These are phyloP conservation scores for Meyerozyma athensensis DNA, from an alignment of 1,139 yeast genomes.

Conservation along the genomic window DNA sequence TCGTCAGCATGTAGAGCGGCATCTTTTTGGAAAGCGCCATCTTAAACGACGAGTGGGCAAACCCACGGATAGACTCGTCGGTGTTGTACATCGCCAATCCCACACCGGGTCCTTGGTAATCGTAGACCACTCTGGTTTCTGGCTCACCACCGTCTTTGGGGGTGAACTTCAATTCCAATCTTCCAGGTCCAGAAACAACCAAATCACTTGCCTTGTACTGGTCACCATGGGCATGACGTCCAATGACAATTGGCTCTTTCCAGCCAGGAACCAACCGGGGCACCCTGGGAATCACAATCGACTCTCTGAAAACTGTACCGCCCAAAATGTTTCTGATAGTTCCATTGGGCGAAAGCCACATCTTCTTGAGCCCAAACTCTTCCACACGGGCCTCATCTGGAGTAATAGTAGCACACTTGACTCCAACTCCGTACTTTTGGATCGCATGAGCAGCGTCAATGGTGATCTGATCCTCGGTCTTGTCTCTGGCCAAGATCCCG, in stretches of 20 bases:
- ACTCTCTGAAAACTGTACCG: constrained; percentile 83
- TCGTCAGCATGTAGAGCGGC: constrained; percentile 69
- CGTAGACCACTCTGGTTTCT: constrained; percentile 49
- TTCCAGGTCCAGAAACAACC: constrained; percentile 64
- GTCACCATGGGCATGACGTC: constrained; percentile 84
- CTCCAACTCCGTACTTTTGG: constrained; percentile 71
- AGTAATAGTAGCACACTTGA: constrained; percentile 82
- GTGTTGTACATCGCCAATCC: constrained; percentile 83
- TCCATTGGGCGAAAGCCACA: constrained; percentile 88
- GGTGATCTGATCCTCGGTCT: constrained; percentile 69
- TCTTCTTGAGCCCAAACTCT: constrained; percentile 68
- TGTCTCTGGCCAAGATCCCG: constrained; percentile 66
- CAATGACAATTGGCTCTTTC: constrained; percentile 79
- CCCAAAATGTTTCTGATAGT: constrained; percentile 77
- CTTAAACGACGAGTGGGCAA: constrained; percentile 76
- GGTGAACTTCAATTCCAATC: constrained; percentile 59
- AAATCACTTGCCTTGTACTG: constrained; percentile 80
- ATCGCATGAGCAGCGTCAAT: constrained; percentile 74
- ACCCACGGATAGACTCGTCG: constrained; percentile 71
- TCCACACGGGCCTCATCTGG: constrained; percentile 80
- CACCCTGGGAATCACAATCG: constrained; percentile 70
- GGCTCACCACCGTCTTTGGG: constrained; percentile 56
- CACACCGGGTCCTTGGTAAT: constrained; percentile 64
- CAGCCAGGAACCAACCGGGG: constrained; percentile 76
- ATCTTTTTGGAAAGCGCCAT: constrained; percentile 63